Evolutionary conservation across 257 asterid species (phyloP).

Genomic region (Nicotiana knightiana): DNA sequence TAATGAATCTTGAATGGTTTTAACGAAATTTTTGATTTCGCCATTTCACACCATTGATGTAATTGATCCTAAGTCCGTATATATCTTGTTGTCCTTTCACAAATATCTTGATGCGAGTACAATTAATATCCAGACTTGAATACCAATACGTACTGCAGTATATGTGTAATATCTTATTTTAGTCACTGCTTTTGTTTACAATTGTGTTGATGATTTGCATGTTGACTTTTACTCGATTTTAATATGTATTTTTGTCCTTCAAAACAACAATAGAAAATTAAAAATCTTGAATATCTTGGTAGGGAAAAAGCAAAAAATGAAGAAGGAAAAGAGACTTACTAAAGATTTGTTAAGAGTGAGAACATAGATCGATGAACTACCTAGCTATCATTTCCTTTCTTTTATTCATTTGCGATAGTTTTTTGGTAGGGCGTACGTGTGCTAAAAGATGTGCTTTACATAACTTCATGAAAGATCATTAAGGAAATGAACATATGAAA

Average conservation of each 20-base stretch:
- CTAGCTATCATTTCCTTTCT: background rate
- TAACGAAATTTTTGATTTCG: background rate
- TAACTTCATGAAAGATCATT: background rate
- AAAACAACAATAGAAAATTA: background rate
- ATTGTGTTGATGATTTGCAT: background rate
- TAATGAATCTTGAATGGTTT: background rate
- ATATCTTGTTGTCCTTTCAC: background rate
- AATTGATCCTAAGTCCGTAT: background rate
- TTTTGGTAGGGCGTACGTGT: background rate
- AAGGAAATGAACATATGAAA: background rate
- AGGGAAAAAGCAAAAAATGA: background rate
- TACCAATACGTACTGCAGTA: background rate
- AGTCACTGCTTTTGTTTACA: background rate
- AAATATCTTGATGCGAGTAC: background rate
- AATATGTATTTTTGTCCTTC: background rate
- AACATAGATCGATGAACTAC: background rate
- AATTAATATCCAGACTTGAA: background rate
- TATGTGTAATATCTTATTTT: background rate
- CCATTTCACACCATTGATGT: background rate
- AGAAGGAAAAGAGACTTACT: background rate
- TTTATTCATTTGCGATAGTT: background rate
- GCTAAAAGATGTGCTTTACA: background rate
- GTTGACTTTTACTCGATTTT: background rate
- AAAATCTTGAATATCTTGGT: conserved; percentile 3
- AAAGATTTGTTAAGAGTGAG: background rate